Evolutionary conservation across 805 yeast species (phyloP), one percentile per base, ranked within the genome.

Genomic region (Starmera quercuum): DNA sequence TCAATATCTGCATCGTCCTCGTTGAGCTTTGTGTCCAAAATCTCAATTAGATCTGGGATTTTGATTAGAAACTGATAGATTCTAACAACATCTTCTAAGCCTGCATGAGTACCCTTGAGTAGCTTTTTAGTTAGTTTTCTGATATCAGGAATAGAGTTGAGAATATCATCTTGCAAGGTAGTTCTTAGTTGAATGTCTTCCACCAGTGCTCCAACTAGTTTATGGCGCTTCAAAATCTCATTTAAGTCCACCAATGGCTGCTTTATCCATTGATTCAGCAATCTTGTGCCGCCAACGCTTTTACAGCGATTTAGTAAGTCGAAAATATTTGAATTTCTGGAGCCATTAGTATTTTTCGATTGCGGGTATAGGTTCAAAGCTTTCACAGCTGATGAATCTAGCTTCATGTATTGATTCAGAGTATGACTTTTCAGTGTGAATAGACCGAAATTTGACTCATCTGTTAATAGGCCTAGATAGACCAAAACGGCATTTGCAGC

Each of bases 231-330:
- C 26, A 61, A 55, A 26, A 92, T 87, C 32, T 67, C 75, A 0
- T 46, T 50, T 9, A 69, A 51, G 43, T 76, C 75, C 34, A 95
- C 78, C 31, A 92, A 66, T 1, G 99, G 99, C 58, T 92, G 98
- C 51, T 90, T 92, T 40, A 92, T 67, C 98, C 98, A 92, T 51
- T 86, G 95, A 12, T 92, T 78, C 18, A 92, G 68, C 32, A 88
- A 59, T 42, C 97, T 70, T 2, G 90, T 65, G 7, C 99, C 99
- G n/a, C 92, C 86, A 2, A 76, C 69, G 4, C 95, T 81, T 47
- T 83, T 86, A 64, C 97, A 90, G 45, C 79, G 76, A 63, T 92
- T 90, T 47, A 92, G 63, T 29, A 92, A 66, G 18, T 94, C 96
- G 53, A 74, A 88, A 27, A 92, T 59, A 8, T 94, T 82, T 0